Evolutionary conservation across 495 filamentous ascomycete species (phyloP).

Genomic region (Penicillium cataractarum): DNA sequence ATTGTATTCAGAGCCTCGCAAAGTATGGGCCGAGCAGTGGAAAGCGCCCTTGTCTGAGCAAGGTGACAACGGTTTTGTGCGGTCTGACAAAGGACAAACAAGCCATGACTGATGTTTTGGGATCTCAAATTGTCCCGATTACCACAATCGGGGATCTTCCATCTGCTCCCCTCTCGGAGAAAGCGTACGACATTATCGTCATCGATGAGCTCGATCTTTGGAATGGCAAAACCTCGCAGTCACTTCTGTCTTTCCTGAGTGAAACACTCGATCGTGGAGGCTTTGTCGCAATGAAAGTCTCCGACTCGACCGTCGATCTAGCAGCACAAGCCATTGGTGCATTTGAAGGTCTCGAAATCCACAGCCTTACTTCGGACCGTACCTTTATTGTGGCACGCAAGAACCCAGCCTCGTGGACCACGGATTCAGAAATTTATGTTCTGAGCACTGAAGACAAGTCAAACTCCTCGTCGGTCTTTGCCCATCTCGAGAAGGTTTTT

Average conservation of each 20-base stretch:
- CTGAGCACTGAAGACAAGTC: conserved; percentile 10
- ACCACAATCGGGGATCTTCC: conserved; percentile 12
- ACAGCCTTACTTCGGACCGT: conserved; percentile 18
- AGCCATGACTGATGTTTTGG: background rate
- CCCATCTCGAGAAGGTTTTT: conserved; percentile 22
- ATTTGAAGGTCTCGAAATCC: conserved; percentile 13
- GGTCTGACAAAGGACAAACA: background rate
- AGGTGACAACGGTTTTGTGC: conserved; percentile 19
- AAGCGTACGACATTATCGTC: conserved; percentile 17
- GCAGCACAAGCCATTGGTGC: conserved; percentile 8
- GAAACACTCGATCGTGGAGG: conserved; percentile 17
- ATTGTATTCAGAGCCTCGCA: conserved; percentile 13
- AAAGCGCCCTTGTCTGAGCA: conserved; percentile 18
- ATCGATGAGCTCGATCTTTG: conserved; percentile 20
- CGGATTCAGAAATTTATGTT: conserved; percentile 24
- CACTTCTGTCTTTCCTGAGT: conserved; percentile 6
- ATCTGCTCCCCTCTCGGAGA: conserved; percentile 13
- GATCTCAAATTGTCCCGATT: conserved; percentile 6
- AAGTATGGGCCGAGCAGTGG: conserved; percentile 5
- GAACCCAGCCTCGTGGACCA: conserved; percentile 14
- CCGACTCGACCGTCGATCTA: conserved; percentile 3
- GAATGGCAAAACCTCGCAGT: background rate
- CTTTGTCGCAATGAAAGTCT: conserved; percentile 16
- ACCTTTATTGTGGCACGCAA: conserved; percentile 20
- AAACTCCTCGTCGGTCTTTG: conserved; percentile 12